Evolutionary conservation across 495 filamentous ascomycete genomes (phyloP).

Genomic region (Melanomma pulvis-pyrius): DNA sequence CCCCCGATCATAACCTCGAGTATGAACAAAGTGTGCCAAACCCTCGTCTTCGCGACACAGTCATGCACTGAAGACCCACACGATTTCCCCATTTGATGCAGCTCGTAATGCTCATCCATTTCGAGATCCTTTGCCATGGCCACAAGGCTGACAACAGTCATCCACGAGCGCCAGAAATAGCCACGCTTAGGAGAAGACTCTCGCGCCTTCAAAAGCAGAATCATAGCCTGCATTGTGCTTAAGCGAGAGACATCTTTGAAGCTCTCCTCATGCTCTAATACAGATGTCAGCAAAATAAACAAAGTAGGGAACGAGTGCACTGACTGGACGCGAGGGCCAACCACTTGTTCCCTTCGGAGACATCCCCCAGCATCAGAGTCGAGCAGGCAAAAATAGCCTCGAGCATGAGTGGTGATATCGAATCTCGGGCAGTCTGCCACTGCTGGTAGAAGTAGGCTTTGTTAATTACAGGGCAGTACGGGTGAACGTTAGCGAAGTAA

Average conservation of each 20-base stretch:
- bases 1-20: constrained; percentile 93
- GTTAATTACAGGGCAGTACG: constrained; percentile 93
- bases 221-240: constrained; percentile 89
- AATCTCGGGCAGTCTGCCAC: constrained; percentile 82
- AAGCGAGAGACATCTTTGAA: constrained; percentile 94
- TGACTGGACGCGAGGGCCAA: constrained; percentile 87
- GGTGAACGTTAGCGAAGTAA: constrained; percentile 90
- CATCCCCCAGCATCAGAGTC: constrained; percentile 78
- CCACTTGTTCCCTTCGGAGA: constrained; percentile 88
- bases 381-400: constrained; percentile 97
- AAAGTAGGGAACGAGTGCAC: constrained; percentile 38
- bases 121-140: constrained; percentile 93
- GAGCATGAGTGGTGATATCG: constrained; percentile 87
- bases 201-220: constrained; percentile 87
- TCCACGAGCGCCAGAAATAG: constrained; percentile 98
- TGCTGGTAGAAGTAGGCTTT: constrained; percentile 83
- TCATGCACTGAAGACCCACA: constrained; percentile 73
- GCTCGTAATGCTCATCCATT: constrained; percentile 80
- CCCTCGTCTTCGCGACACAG: constrained; percentile 78
- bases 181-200: constrained; percentile 90
- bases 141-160: constrained; percentile 88
- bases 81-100: constrained; percentile 68
- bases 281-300: constrained; percentile 23
- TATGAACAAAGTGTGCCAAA: constrained; percentile 89
- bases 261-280: constrained; percentile 83